Evolutionary conservation across 2,329 filamentous ascomycete genomes (phyloP).

Genomic region (Botrytis aclada): DNA sequence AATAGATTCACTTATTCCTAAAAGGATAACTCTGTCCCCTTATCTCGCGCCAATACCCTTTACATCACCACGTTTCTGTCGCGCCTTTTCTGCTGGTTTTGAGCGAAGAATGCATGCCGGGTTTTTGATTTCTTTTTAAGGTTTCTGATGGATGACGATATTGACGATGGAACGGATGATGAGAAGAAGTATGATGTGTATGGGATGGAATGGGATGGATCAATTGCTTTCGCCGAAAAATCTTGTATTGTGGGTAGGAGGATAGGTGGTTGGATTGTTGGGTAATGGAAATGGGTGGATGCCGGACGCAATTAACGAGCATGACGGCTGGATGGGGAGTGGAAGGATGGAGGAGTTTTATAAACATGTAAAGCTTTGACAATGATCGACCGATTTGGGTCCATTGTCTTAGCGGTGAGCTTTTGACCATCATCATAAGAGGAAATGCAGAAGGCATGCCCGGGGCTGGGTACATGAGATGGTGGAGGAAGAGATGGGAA

Average conservation of each 20-base stretch:
- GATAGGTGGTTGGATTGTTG: constrained; percentile 9
- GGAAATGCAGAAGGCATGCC: constrained; percentile 12
- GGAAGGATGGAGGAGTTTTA: constrained; percentile 13
- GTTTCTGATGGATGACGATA: constrained; percentile 12
- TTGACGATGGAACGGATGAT: constrained; percentile 13
- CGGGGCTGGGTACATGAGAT: background rate
- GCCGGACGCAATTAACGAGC: background rate
- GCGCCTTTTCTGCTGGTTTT: constrained; percentile 13
- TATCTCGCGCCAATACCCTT: constrained; percentile 15
- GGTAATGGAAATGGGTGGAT: constrained; percentile 21
- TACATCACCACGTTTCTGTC: constrained; percentile 12
- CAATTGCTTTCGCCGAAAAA: constrained; percentile 20
- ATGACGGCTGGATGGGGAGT: background rate
- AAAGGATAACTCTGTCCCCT: constrained; percentile 5
- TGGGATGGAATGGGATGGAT: constrained; percentile 8
- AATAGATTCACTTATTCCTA: constrained; percentile 12
- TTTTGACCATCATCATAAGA: constrained; percentile 15
- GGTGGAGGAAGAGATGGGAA: constrained; percentile 9
- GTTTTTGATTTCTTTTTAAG: background rate
- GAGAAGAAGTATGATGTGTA: background rate
- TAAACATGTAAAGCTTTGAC: constrained; percentile 17
- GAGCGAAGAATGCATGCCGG: constrained; percentile 13
- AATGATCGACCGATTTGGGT: constrained; percentile 28
- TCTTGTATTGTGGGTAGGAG: constrained; percentile 22
- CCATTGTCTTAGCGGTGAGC: constrained; percentile 24